These are phyloP conservation scores for Rhynchospora tenuis DNA, from an alignment of 176 grass and related monocot species.

Conservation along the genomic window DNA sequence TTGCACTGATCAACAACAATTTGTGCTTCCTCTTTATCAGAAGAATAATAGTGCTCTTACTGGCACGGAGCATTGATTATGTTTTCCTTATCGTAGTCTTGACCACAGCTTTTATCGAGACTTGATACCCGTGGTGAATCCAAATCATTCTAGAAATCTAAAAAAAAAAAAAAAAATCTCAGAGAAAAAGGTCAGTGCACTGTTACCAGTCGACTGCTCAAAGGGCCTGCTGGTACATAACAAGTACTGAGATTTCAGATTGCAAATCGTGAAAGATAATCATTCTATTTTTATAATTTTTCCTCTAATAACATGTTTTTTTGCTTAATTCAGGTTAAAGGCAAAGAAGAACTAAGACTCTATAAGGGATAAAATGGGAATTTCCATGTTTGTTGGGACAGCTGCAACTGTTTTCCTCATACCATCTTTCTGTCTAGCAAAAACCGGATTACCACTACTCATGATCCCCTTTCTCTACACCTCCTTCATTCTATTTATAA, in stretches of 20 bases:
- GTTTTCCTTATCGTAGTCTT: background rate
- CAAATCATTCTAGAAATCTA: background rate
- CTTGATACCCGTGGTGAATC: background rate
- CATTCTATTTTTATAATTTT: background rate
- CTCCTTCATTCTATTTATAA: constrained; percentile 36
- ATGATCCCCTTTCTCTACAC: constrained; percentile 40
- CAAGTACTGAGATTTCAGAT: background rate
- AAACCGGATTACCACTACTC: constrained; percentile 22
- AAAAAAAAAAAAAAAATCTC: background rate
- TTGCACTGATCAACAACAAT: background rate
- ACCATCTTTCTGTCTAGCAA: constrained; percentile 29
- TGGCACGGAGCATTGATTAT: background rate
- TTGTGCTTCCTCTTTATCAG: background rate
- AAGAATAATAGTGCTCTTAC: background rate
- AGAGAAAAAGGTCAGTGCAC: background rate
- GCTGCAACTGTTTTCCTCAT: constrained; percentile 40
- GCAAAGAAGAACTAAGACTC: background rate
- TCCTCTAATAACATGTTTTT: background rate
- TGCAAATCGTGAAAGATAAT: background rate
- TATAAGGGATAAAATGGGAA: constrained; percentile 41
- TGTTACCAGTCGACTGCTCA: background rate
- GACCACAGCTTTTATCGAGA: background rate
- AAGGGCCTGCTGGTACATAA: background rate
- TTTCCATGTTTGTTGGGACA: constrained; percentile 51
- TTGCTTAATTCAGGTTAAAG: constrained; percentile 12